Base-by-base conservation (phyloP, 2,329 filamentous ascomycete species). In the Colletotrichum lindemuthianum region DNA sequence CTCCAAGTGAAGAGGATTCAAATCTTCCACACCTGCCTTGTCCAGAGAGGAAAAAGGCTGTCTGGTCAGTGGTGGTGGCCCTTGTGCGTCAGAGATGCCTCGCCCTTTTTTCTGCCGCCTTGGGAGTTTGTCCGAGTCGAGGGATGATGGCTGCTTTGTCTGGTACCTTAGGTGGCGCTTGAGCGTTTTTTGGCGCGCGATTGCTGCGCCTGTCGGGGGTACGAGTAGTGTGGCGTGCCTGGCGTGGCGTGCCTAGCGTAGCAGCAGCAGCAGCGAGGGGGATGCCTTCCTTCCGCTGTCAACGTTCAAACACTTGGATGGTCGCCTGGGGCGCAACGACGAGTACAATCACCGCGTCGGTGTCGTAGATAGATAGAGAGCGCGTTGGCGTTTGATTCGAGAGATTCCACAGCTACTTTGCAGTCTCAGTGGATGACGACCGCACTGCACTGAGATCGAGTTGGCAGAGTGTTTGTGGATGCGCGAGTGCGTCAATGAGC, bases 111-210 rank as follows among this genome's bases (percentile, higher is more conserved):
- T 50, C 40, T 60, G 44, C 50, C 39, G 57, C 43, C 57, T 49
- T 49, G 40, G 39, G 50, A 39, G 61, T 40, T 65, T 56, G 61
- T 65, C 57, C 61, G 15, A 40, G 61, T 60, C 57, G 61, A 65
- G 57, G 61, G 61, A 61, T 65, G 57, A 65, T 56, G 61, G 61
- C 61, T 65, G 61, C 58, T 60, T 48, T 48, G 45, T 58, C 41
- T 41, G 60, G 59, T n/a, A n/a, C n/a, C n/a, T n/a, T n/a, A n/a
- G n/a, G n/a, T 67, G 75, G 78, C 78, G 78, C 77, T 79, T 79
- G 75, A 70, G 66, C 67, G 70, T 41, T 60, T 69, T 73, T 79
- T 80, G 73, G 79, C 79, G 79, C 78, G 79, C 79, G 78, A 80
- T 81, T 80, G 73, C 73, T 78, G 76, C 77, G 77, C 72, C 75